phyloP scores from a whole-genome alignment of 345 rosid genomes.

The Dipteronia sinensis region DNA sequence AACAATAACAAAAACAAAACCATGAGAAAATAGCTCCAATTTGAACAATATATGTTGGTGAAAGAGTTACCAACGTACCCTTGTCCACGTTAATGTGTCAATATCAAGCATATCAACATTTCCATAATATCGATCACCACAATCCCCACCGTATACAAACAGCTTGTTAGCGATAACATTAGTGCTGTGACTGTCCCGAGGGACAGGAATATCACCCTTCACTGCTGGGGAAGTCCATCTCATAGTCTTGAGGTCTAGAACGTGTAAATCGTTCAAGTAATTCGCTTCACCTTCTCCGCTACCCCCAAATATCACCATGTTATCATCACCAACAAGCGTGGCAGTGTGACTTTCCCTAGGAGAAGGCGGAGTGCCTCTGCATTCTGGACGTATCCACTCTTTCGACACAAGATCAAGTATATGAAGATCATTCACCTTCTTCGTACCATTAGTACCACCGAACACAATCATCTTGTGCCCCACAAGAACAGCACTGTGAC shows the following conservation, averaged over 20 bases:
- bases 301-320: conserved; percentile 67
- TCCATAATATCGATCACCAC: conserved; percentile 70
- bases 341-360: conserved; percentile 83
- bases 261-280: conserved; percentile 69
- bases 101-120: conserved; percentile 56
- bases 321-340: conserved; percentile 48
- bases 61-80: conserved; percentile 34
- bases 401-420: conserved; percentile 53
- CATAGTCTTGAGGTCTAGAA: conserved; percentile 65
- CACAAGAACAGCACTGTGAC: conserved; percentile 70
- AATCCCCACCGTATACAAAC: conserved; percentile 69
- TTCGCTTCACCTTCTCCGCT: conserved; percentile 83
- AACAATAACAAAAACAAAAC: no score
- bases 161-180: conserved; percentile 51
- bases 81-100: conserved; percentile 58
- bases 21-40: not conserved
- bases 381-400: conserved; percentile 56
- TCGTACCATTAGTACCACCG: conserved; percentile 74
- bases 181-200: conserved; percentile 73
- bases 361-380: conserved; percentile 51
- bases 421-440: conserved; percentile 73
- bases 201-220: conserved; percentile 64
- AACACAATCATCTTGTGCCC: conserved; percentile 63
- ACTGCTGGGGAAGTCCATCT: conserved; percentile 58
- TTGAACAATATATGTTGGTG: not conserved